Conservation (phyloP, 768 basidiomycete species). For the Mycena olivaceomarginata region DNA sequence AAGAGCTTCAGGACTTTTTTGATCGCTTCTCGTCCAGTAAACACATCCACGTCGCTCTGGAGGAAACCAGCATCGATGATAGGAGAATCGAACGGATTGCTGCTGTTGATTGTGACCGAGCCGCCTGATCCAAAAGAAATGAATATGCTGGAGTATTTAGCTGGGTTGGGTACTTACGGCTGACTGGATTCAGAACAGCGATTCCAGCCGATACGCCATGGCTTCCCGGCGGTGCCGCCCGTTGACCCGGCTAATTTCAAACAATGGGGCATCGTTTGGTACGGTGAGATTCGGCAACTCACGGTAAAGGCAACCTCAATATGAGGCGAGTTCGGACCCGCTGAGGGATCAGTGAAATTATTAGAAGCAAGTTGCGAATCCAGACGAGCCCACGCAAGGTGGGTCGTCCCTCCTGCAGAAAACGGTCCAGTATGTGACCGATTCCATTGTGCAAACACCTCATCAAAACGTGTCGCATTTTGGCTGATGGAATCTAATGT, state of each 20-base stretch:
- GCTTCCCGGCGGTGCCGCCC: not conserved
- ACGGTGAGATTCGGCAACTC: not conserved
- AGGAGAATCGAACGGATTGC: conserved; percentile 50
- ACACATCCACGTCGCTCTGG: conserved; percentile 37
- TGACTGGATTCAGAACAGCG: conserved; percentile 9
- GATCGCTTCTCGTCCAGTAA: conserved; percentile 51
- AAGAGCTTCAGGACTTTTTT: conserved; percentile 45
- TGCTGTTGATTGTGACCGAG: conserved; percentile 48
- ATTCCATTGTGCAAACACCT: conserved; percentile 48
- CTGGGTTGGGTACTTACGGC: conserved; percentile 20
- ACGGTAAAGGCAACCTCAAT: conserved; percentile 43
- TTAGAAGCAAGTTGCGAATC: conserved; percentile 32
- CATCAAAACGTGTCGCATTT: conserved; percentile 39
- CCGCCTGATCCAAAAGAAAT: conserved; percentile 42
- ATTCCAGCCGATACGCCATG: not conserved
- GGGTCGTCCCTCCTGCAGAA: conserved; percentile 37
- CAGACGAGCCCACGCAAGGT: conserved; percentile 45
- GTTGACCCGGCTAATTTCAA: not conserved
- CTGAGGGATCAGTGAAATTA: conserved; percentile 44
- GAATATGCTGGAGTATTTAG: too few species aligned
- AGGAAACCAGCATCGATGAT: conserved; percentile 50
- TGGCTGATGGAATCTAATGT: conserved; percentile 31
- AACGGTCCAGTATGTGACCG: conserved; percentile 49
- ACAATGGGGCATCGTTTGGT: not conserved
- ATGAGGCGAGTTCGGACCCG: conserved; percentile 48